These are phyloP conservation scores for Somion occarium DNA, from an alignment of 1,284 basidiomycete species.

Conservation along the genomic window DNA sequence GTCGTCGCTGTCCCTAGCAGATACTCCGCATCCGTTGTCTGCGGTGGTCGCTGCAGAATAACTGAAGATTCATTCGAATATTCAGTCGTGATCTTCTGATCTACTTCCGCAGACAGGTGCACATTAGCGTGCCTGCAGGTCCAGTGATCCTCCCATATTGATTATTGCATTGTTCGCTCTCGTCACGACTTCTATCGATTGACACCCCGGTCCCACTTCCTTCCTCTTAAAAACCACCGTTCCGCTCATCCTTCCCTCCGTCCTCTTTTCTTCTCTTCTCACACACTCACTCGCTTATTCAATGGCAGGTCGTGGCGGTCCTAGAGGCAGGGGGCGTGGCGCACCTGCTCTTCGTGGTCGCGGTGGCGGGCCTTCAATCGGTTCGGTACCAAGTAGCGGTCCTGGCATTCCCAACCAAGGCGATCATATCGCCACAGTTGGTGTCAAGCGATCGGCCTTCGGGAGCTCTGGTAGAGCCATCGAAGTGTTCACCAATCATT, in stretches of 20 bases:
- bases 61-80: no score
- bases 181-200: conserved; percentile 1
- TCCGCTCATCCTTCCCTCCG: neutral
- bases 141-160: no score
- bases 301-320: conserved; percentile 10
- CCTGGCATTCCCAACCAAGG: conserved; percentile 14
- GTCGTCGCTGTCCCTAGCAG: neutral
- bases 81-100: neutral
- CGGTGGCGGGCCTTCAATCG: conserved; percentile 3
- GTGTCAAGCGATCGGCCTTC: conserved; percentile 60
- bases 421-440: conserved; percentile 48
- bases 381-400: neutral
- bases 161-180: no score
- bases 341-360: conserved; percentile 4
- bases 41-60: neutral
- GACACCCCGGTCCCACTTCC: neutral
- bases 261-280: neutral
- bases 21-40: neutral
- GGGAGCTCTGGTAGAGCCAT: conserved; percentile 50
- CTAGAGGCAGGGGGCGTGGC: conserved; percentile 1
- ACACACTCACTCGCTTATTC: conserved; percentile 2
- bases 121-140: no score
- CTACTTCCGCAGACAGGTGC: neutral
- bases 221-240: conserved; percentile 1
- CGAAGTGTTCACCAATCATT: conserved; percentile 63